Evolutionary conservation across 2,329 filamentous ascomycete genomes (phyloP), one percentile per base, ranked within the genome.

Genomic region (Ophioceras dolichostomum): DNA sequence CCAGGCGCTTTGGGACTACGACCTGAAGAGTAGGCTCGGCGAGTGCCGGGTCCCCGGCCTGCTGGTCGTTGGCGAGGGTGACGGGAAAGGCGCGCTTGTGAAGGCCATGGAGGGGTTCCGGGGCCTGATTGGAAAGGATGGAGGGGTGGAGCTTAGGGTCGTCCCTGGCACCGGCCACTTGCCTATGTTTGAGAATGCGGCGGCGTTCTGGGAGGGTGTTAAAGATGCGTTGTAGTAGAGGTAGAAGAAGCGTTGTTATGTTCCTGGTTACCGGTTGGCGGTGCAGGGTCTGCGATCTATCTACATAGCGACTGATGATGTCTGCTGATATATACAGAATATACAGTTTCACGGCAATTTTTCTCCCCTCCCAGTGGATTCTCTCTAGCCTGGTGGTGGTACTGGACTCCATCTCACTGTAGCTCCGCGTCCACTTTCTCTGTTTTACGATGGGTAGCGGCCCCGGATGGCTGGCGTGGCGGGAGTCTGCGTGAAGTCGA

Each of bases 101-200:
- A 77, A 78, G 61, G 81, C 79, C 4, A 93, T 94, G 84, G 76
- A 79, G 38, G 76, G 76, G 12, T 85, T 88, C 68, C 74, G 68
- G 38, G 65, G 58, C 0, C 53, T 61, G 14, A 54, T 85, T 30
- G 78, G 79, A 0, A 55, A 61, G 9, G 53, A 56, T 0, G n/a
- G n/a, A n/a, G 73, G 70, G 0, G 70, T 68, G 0, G 67, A 73
- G 41, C 67, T 87, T 45, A 74, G 69, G 52, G 57, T 82, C 40
- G 71, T 93, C 9, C 72, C 82, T 0, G 62, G 68, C 8, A 76
- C 84, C 0, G 86, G 86, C 0, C 86, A 94, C 61, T 58, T 94
- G 49, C 86, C 86, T 1, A 93, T 93, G 83, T 77, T 77, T 34
- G 86, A 93, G 59, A 71, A 75, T 45, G 78, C 83, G 0, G 59